Conservation (phyloP, 768 basidiomycete species). For the Phlegmacium glaucopus region DNA sequence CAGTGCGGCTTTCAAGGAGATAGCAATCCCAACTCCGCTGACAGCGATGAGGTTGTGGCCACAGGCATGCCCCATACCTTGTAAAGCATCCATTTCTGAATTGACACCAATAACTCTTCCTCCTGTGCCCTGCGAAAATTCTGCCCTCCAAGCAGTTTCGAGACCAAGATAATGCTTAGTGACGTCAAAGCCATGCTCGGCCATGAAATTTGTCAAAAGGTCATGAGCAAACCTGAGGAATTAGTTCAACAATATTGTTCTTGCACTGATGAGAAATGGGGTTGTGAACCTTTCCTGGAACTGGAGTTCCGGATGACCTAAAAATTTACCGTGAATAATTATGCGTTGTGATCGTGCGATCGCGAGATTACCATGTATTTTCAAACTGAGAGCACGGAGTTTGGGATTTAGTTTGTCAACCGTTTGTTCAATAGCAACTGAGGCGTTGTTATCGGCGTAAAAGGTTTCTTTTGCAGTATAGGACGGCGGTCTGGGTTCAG, state of each 20-base stretch:
- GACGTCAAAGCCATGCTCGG: conserved; percentile 62
- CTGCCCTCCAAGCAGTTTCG: conserved; percentile 76
- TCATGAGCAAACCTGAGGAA: conserved; percentile 67
- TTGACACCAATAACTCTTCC: conserved; percentile 75
- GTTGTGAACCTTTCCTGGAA: conserved; percentile 60
- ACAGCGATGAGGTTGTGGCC: conserved; percentile 85
- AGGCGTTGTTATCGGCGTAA: conserved; percentile 32
- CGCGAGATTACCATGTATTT: conserved; percentile 60
- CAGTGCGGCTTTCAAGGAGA: conserved; percentile 70
- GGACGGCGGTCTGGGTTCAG: conserved; percentile 35
- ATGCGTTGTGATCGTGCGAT: background rate
- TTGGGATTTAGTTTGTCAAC: conserved; percentile 49
- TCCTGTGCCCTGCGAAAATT: conserved; percentile 54
- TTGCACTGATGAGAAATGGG: background rate
- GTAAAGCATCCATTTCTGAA: conserved; percentile 73
- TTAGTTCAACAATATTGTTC: conserved; percentile 2
- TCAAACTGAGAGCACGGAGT: conserved; percentile 62
- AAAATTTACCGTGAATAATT: background rate
- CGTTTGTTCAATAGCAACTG: conserved; percentile 48
- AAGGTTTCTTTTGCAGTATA: conserved; percentile 29
- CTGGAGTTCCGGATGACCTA: conserved; percentile 63
- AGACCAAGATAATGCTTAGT: conserved; percentile 69
- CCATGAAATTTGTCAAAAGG: conserved; percentile 63
- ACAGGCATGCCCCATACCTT: conserved; percentile 62
- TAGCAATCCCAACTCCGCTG: conserved; percentile 69